These are phyloP conservation scores for Lactarius psammicola DNA, from an alignment of 768 basidiomycete genomes.

Conservation along the genomic window DNA sequence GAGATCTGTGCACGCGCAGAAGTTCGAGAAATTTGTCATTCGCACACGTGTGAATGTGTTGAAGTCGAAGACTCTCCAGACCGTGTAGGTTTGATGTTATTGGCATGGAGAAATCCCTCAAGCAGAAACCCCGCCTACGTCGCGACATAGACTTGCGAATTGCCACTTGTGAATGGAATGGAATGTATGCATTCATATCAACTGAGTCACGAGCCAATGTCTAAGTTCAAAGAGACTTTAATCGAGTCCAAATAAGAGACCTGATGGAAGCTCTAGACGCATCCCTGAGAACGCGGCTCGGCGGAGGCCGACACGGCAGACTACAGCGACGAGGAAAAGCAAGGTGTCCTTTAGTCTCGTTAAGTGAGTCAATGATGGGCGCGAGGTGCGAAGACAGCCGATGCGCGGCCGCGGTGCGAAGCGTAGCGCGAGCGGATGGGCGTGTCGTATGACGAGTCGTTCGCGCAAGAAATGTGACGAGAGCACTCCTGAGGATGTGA, in stretches of 20 bases:
- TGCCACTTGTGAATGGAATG: too few relatives aligned
- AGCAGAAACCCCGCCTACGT: too few relatives aligned
- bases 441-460: constrained; percentile 7
- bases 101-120: too few relatives aligned
- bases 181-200: too few relatives aligned
- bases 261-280: constrained; percentile 10
- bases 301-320: neutral
- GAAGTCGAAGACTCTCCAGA: too few relatives aligned
- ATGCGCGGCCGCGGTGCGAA: neutral
- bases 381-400: neutral
- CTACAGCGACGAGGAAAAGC: neutral
- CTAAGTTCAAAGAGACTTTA: too few relatives aligned
- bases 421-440: neutral
- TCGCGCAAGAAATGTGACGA: constrained; percentile 21
- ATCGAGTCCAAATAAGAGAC: neutral
- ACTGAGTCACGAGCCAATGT: too few relatives aligned
- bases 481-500: constrained; percentile 28
- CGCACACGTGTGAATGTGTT: too few relatives aligned
- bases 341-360: neutral
- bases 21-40: too few relatives aligned
- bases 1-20: too few relatives aligned
- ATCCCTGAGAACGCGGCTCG: constrained; percentile 15
- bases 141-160: too few relatives aligned
- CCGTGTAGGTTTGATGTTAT: too few relatives aligned
- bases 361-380: neutral